Base-by-base conservation (phyloP, 2,329 filamentous ascomycete genomes). In the Trichocomaceae sp. region DNA sequence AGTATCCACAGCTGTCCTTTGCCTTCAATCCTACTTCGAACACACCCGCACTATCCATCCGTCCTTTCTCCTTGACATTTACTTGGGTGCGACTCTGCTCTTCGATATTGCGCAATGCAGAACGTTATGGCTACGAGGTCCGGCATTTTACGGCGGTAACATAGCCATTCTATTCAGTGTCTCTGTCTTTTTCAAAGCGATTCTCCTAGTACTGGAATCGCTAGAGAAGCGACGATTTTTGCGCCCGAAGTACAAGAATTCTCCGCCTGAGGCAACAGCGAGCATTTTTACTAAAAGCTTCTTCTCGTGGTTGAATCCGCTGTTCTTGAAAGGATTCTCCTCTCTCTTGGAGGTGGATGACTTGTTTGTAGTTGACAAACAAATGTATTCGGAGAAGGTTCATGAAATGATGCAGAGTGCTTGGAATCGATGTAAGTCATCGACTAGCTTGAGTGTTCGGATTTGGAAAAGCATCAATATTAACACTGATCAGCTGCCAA, bases 291-390 rank as follows among this genome's bases (percentile, higher is more conserved):
- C 64, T 46, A 66, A 69, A n/a, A 68, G 66, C 2, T 62, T 76
- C 22, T 79, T 79, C 59, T 75, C 69, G 65, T 80, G 78, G 78
- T 63, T 79, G 33, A 76, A 73, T 42, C 67, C 70, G 2, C 61
- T 80, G 3, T 72, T 82, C 26, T 64, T 69, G 10, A 66, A 65
- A 19, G 77, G 78, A 0, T 79, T 73, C 65, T 67, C 66, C 2
- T 72, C 69, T 4, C 60, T 69, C 4, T 54, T 78, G 22, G 59
- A 60, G 0, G 61, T 76, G 0, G 69, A 75, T 7, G 74, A 78
- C 50, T 64, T 78, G 4, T 71, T 67, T 57, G 57, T 65, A 0
- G 62, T 79, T 33, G 77, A 79, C 56, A 75, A 77, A 54, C 65
- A 75, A 50, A 59, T 79, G 10, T 57, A 63, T 8, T 75, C 76